Base-by-base conservation (phyloP, 805 yeast species). In the Kuraishia ogatae region DNA sequence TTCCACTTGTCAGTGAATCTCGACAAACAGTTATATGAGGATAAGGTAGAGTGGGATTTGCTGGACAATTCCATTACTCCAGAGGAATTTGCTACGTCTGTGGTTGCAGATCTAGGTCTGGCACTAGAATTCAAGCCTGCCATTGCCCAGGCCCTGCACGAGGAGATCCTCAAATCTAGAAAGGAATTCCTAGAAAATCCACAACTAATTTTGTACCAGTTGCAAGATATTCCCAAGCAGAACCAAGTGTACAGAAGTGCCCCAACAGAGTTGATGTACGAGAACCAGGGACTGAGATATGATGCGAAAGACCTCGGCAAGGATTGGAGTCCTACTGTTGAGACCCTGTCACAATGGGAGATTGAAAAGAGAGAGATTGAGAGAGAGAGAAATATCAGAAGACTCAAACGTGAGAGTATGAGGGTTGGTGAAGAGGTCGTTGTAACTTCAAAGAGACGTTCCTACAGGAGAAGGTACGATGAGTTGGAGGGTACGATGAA, bases 321-420 rank as follows among this genome's bases (percentile, higher is more conserved):
- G 43, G 80, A 75, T 48, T 94, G 97, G 96, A 84, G 85, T 54
- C 99, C 99, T 26, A 78, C 83, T 49, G 86, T 93, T 6, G 98
- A 93, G 69, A 81, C 83, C 15, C 77, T 94, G 57, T 84, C 94
- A 1, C 92, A 89, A 54, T 90, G 92, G 81, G 99, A 94, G 69
- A 89, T 94, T 56, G 97, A 93, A 66, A 86, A 87, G 71, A 80
- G 98, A 61, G 98, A 94, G 67, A 90, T 91, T 61, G 99, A 94
- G 71, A 84, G 96, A 64, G 97, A 92, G 62, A 80, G 98, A 69
- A 91, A 88, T 66, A 78, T 90, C 58, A 82, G 99, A 70, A 83
- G 99, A 66, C 77, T 92, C 66, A 93, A 96, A 75, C 83, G 99
- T 71, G 98, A 94, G 67, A 84, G 91, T 10, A 84, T 89, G 74